Conservation (phyloP, 139 green algal species). For the Pseudopediastrum boryanum region DNA sequence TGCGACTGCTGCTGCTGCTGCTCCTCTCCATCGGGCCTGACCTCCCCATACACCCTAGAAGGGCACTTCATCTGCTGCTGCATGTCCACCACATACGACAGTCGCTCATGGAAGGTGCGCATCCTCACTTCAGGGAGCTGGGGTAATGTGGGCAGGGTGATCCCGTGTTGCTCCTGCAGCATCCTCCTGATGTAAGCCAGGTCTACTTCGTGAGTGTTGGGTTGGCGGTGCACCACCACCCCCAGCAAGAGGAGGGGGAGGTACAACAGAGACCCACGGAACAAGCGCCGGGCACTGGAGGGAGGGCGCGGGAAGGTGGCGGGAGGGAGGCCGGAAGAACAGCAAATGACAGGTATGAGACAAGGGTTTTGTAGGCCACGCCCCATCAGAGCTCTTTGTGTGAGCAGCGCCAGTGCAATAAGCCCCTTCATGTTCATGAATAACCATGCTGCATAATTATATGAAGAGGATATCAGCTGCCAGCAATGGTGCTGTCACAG, state of each 20-base stretch:
- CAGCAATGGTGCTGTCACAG: too few relatives aligned
- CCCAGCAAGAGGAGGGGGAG: slow-evolving; percentile 88
- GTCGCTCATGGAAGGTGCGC: slow-evolving; percentile 24
- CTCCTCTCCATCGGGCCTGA: neutral
- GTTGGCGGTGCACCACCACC: slow-evolving; percentile 80
- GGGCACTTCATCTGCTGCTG: slow-evolving; percentile 19
- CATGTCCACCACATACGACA: neutral
- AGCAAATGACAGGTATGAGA: too few relatives aligned
- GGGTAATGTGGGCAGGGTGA: too few relatives aligned
- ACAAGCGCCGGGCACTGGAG: slow-evolving; percentile 79
- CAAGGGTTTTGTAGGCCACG: too few relatives aligned
- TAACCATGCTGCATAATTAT: too few relatives aligned
- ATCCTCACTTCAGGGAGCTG: neutral
- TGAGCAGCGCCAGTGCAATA: too few relatives aligned
- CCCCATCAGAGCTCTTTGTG: too few relatives aligned
- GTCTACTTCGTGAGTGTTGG: slow-evolving; percentile 18
- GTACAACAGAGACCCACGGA: slow-evolving; percentile 88
- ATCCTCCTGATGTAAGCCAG: too few relatives aligned
- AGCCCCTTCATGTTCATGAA: too few relatives aligned
- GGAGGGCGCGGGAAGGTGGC: slow-evolving; percentile 2
- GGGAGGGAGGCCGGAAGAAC: too few relatives aligned
- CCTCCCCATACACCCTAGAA: slow-evolving; percentile 12
- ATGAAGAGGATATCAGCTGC: too few relatives aligned
- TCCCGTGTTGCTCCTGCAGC: too few relatives aligned
- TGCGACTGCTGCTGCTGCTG: neutral